phyloP scores from a whole-genome alignment of 176 grass and related monocot species.

The Eragrostis curvula region DNA sequence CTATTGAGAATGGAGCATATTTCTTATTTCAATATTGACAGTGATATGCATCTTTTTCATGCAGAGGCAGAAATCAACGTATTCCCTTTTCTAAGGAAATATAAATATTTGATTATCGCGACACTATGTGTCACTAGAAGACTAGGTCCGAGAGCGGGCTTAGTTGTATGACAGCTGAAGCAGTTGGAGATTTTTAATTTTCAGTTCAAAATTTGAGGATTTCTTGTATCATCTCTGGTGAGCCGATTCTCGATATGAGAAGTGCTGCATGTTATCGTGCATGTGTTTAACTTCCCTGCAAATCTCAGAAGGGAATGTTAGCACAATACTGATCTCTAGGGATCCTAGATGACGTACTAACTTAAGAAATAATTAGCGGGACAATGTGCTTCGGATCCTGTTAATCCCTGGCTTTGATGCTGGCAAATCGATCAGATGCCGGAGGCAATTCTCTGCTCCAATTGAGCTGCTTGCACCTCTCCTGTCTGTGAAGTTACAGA shows the following conservation, averaged over 20 bases:
- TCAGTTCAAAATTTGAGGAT: neutral
- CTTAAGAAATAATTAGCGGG: too few species aligned
- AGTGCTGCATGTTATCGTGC: too few species aligned
- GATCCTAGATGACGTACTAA: neutral
- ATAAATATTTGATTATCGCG: neutral
- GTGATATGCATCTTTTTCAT: too few species aligned
- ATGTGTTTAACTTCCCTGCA: neutral
- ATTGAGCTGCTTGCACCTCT: conserved; percentile 3
- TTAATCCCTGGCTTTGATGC: conserved; percentile 42
- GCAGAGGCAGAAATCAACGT: too few species aligned
- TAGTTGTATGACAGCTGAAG: too few species aligned
- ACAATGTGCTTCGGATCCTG: conserved; percentile 43
- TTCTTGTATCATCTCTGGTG: neutral
- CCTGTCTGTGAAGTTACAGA: conserved; percentile 11
- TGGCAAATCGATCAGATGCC: conserved; percentile 16
- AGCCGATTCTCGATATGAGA: neutral
- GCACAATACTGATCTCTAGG: neutral
- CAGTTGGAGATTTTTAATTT: neutral
- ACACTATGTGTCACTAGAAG: neutral
- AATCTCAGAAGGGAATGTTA: neutral
- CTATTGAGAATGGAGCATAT: too few species aligned
- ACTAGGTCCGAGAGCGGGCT: neutral
- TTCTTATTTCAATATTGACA: too few species aligned
- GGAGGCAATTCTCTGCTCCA: conserved; percentile 38
- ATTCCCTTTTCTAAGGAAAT: too few species aligned